These are phyloP conservation scores for Paramecium biaurelia DNA, from an alignment of 73 alveolate species.

Conservation along the genomic window DNA sequence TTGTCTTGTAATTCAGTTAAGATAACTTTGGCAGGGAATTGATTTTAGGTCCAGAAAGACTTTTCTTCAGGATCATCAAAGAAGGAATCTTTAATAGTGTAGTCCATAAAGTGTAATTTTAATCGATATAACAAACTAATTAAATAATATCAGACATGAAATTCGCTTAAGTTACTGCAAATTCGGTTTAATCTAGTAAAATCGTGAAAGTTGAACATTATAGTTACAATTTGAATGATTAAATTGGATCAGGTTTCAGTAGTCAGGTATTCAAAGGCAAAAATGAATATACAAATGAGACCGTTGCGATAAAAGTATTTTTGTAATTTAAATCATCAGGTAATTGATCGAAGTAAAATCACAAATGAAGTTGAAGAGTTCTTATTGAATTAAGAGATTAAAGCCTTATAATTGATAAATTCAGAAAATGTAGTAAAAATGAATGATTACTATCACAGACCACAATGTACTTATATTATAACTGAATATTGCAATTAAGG, in stretches of 20 bases:
- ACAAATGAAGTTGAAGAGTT: slow-evolving; percentile 16
- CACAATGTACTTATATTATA: not conserved
- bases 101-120: slow-evolving; percentile 15
- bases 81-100: not conserved
- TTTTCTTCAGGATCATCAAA: not conserved
- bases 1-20: not conserved
- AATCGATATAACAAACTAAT: not conserved
- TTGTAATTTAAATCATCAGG: not conserved
- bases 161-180: slow-evolving; percentile 28
- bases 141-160: slow-evolving; percentile 10
- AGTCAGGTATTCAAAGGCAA: slow-evolving; percentile 38
- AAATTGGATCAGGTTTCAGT: slow-evolving; percentile 44
- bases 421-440: slow-evolving; percentile 8
- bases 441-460: not conserved
- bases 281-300: slow-evolving; percentile 24
- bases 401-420: slow-evolving; percentile 4
- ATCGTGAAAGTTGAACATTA: not conserved
- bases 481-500: slow-evolving; percentile 53
- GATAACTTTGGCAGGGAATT: not conserved
- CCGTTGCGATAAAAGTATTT: slow-evolving; percentile 48
- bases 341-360: not conserved
- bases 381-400: not conserved
- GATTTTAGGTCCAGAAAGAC: not conserved
- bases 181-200: not conserved
- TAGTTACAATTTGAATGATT: not conserved